Evolutionary conservation across 768 basidiomycete species (phyloP).

Genomic region (Amanita pseudoporphyria): DNA sequence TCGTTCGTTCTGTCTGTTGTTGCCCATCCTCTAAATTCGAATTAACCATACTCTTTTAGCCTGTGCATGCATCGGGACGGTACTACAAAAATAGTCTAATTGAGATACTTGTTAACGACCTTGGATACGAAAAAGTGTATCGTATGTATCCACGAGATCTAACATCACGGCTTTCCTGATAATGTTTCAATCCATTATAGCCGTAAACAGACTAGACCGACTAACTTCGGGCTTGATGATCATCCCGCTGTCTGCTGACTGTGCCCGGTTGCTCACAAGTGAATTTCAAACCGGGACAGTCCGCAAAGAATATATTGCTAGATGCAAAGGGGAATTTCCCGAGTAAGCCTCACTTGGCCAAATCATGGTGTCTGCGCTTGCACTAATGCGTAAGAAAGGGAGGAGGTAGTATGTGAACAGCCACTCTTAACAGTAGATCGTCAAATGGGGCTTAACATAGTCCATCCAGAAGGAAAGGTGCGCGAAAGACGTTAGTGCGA

Average conservation of each 20-base stretch:
- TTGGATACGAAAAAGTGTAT: constrained; percentile 73
- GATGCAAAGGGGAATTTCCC: constrained; percentile 81
- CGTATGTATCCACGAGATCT: constrained; percentile 41
- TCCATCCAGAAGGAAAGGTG: constrained; percentile 93
- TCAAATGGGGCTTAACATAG: constrained; percentile 94
- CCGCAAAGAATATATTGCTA: constrained; percentile 87
- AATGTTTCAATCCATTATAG: not conserved
- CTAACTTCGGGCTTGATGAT: constrained; percentile 96
- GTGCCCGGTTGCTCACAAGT: constrained; percentile 60
- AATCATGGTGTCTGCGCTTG: not conserved
- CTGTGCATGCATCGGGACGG: constrained; percentile 87
- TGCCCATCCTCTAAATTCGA: constrained; percentile 1
- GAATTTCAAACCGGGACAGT: constrained; percentile 82
- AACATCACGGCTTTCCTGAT: not conserved
- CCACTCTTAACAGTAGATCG: constrained; percentile 88
- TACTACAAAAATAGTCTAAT: constrained; percentile 85
- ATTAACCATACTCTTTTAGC: constrained; percentile 33
- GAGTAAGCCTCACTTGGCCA: constrained; percentile 31
- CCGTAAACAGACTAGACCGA: constrained; percentile 85
- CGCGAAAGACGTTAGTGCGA: constrained; percentile 6
- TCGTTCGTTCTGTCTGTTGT: constrained; percentile 36
- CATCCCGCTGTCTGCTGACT: constrained; percentile 61
- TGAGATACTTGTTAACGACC: constrained; percentile 77
- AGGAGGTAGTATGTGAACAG: constrained; percentile 74
- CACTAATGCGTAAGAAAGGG: constrained; percentile 30